Conservation (phyloP, 805 yeast genomes). For the Candida nitratophila region DNA sequence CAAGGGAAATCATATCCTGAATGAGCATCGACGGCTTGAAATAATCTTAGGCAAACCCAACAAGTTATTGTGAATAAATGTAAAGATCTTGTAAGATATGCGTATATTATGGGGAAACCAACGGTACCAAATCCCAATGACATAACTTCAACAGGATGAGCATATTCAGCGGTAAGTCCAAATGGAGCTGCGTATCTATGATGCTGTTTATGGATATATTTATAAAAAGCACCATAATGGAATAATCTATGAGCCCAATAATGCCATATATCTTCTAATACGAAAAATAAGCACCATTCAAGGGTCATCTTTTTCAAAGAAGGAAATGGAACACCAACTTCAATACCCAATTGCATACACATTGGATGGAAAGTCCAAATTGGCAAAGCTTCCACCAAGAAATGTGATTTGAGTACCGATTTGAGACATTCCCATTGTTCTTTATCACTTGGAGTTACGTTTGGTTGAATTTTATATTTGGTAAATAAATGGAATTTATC, state of each 20-base stretch:
- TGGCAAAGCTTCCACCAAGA: constrained; percentile 52
- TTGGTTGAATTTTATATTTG: constrained; percentile 47
- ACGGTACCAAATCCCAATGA: constrained; percentile 54
- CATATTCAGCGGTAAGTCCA: constrained; percentile 56
- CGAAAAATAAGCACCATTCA: constrained; percentile 43
- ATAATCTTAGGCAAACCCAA: constrained; percentile 47
- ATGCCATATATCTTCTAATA: constrained; percentile 54
- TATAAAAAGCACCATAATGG: constrained; percentile 50
- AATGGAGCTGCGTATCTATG: constrained; percentile 58
- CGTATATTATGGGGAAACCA: constrained; percentile 52
- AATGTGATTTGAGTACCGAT: constrained; percentile 49
- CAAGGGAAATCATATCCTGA: constrained; percentile 59
- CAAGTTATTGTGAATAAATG: constrained; percentile 47
- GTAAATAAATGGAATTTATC: constrained; percentile 46
- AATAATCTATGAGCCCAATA: constrained; percentile 53
- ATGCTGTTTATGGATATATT: constrained; percentile 52
- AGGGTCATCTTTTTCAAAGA: constrained; percentile 30
- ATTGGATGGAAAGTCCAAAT: constrained; percentile 59
- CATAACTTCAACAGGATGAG: constrained; percentile 54
- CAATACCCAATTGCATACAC: constrained; percentile 40
- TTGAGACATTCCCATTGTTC: constrained; percentile 61
- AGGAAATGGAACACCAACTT: constrained; percentile 49
- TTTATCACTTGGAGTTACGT: constrained; percentile 42
- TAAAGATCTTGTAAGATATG: constrained; percentile 36
- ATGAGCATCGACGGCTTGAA: constrained; percentile 56